These are phyloP conservation scores for Lactarius sanguifluus DNA, from an alignment of 768 basidiomycete genomes.

Conservation along the genomic window DNA sequence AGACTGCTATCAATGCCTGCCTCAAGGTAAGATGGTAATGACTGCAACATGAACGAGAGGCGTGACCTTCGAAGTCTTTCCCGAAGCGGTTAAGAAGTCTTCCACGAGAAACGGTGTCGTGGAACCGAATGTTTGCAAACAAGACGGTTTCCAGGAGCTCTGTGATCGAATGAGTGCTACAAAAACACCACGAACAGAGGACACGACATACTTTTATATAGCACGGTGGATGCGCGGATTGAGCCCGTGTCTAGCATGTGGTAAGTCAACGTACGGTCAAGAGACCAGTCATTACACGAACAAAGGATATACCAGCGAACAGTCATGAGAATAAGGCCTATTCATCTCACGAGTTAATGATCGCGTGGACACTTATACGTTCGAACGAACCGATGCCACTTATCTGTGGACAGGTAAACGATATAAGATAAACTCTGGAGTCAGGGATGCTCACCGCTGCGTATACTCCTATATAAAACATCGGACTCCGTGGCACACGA, in stretches of 20 bases:
- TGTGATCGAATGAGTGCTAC: constrained; percentile 28
- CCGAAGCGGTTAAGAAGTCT: constrained; percentile 82
- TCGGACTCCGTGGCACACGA: constrained; percentile 33
- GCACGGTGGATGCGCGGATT: constrained; percentile 73
- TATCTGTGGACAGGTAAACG: constrained; percentile 3
- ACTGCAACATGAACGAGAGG: background rate
- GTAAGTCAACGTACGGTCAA: constrained; percentile 17
- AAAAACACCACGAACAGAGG: background rate
- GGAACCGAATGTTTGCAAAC: constrained; percentile 89
- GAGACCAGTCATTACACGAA: constrained; percentile 37
- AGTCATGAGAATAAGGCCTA: constrained; percentile 57
- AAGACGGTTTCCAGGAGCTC: constrained; percentile 75
- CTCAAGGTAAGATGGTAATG: constrained; percentile 25
- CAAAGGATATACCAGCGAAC: constrained; percentile 72
- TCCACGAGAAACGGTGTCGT: constrained; percentile 87
- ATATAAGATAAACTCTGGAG: background rate
- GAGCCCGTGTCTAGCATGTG: constrained; percentile 60
- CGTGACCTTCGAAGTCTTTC: constrained; percentile 79
- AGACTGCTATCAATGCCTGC: constrained; percentile 78
- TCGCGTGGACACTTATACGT: background rate
- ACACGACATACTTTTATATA: constrained; percentile 61
- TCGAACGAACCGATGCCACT: constrained; percentile 16
- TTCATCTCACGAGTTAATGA: constrained; percentile 15
- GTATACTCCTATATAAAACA: constrained; percentile 72
- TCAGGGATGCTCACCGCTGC: constrained; percentile 47